phyloP scores from a whole-genome alignment of 257 asterid genomes.

The Handroanthus guayacan region DNA sequence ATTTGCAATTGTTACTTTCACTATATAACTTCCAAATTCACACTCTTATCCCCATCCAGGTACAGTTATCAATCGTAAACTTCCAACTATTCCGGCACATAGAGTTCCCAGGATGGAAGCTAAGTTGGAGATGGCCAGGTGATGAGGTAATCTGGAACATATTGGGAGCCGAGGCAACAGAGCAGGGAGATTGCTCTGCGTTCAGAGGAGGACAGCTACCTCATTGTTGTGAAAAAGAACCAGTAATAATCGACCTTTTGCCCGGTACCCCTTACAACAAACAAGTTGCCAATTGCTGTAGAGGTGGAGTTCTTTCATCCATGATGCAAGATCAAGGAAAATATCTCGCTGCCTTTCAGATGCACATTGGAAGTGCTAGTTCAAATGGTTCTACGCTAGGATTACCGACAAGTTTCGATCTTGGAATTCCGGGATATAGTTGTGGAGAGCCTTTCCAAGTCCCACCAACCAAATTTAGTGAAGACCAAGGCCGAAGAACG shows the following conservation, averaged over 20 bases:
- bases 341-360: conserved; percentile 50
- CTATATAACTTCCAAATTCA: neutral
- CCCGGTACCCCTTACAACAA: conserved; percentile 64
- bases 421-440: conserved; percentile 77
- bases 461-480: conserved; percentile 59
- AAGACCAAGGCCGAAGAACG: conserved; percentile 69
- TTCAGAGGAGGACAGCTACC: conserved; percentile 53
- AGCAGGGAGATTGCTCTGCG: conserved; percentile 79
- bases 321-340: conserved; percentile 56
- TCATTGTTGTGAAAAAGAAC: conserved; percentile 74
- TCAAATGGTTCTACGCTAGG: conserved; percentile 4
- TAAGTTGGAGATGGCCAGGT: conserved; percentile 71
- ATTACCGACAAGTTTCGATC: conserved; percentile 57
- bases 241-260: conserved; percentile 70
- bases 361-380: conserved; percentile 50
- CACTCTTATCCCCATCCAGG: conserved; percentile 40
- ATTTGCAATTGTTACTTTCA: neutral
- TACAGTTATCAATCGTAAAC: conserved; percentile 58
- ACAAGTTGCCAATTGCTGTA: conserved; percentile 72
- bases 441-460: conserved; percentile 64
- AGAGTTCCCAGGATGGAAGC: conserved; percentile 78
- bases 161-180: conserved; percentile 71
- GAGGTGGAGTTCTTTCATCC: conserved; percentile 78
- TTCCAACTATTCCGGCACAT: conserved; percentile 78
- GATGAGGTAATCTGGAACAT: conserved; percentile 72